Evolutionary conservation across 495 filamentous ascomycete species (phyloP).

Genomic region (Neurospora terricola): DNA sequence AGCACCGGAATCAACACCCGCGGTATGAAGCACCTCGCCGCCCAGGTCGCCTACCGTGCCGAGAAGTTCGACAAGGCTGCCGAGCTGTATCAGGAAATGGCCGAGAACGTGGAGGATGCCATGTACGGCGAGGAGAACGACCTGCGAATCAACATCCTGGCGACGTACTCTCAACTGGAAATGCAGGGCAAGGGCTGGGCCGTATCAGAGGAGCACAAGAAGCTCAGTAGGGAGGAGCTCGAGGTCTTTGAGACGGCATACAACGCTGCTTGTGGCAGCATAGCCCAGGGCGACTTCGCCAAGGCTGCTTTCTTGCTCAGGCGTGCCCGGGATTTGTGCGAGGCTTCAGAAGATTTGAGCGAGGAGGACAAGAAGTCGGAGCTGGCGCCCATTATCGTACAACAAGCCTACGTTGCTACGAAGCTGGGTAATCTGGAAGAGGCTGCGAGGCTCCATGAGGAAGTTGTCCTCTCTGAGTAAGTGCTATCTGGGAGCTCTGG

Average conservation of each 20-base stretch:
- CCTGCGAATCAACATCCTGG: conserved; percentile 72
- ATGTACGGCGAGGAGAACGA: conserved; percentile 69
- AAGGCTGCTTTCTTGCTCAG: conserved; percentile 73
- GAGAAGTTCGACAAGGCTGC: conserved; percentile 72
- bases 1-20: conserved; percentile 19
- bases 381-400: conserved; percentile 73
- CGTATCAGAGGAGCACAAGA: conserved; percentile 29
- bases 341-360: conserved; percentile 68
- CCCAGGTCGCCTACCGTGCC: conserved; percentile 76
- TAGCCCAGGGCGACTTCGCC: conserved; percentile 66
- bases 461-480: conserved; percentile 40
- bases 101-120: conserved; percentile 29
- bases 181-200: conserved; percentile 53
- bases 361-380: conserved; percentile 79
- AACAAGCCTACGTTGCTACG: conserved; percentile 72
- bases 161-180: conserved; percentile 75
- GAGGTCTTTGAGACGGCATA: conserved; percentile 91
- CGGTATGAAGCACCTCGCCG: conserved; percentile 72
- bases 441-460: conserved; percentile 54
- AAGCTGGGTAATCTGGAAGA: conserved; percentile 64
- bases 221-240: conserved; percentile 62
- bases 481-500: conserved; percentile 2
- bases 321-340: conserved; percentile 78
- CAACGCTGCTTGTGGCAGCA: conserved; percentile 80
- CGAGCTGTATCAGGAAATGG: conserved; percentile 56